phyloP scores from a whole-genome alignment of 2,329 filamentous ascomycete species.

The Dothistroma pini region DNA sequence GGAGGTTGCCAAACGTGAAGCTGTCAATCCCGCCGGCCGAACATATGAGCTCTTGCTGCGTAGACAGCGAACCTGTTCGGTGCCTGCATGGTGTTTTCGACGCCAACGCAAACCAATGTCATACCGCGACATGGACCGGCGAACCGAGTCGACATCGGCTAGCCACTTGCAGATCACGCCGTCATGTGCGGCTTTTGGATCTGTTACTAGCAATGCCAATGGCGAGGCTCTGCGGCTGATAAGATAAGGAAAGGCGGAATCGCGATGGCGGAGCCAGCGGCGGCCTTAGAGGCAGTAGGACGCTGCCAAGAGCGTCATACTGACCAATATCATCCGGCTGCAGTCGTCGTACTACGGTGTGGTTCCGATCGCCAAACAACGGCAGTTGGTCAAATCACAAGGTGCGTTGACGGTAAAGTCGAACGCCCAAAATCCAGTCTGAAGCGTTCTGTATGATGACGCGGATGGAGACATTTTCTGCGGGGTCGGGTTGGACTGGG shows the following conservation, averaged over 20 bases:
- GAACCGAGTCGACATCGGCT: constrained; percentile 8
- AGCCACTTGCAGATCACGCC: constrained; percentile 10
- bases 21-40: neutral
- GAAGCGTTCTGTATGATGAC: neutral
- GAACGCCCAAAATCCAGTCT: neutral
- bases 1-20: neutral
- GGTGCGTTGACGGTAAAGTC: neutral
- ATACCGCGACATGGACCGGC: neutral
- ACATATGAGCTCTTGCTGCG: neutral
- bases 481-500: neutral
- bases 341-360: neutral
- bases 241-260: constrained; percentile 2
- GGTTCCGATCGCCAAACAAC: neutral
- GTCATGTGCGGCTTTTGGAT: constrained; percentile 1
- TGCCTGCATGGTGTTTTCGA: constrained; percentile 5
- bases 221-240: constrained; percentile 7
- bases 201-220: neutral
- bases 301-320: neutral
- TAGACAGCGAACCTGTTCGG: neutral
- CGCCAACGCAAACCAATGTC: neutral
- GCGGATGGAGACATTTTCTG: neutral
- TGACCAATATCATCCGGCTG: neutral
- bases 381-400: neutral
- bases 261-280: neutral
- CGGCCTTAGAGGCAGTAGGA: neutral